These are phyloP conservation scores for Aspergillus tanneri DNA, from an alignment of 2,329 filamentous ascomycete genomes.

Conservation along the genomic window DNA sequence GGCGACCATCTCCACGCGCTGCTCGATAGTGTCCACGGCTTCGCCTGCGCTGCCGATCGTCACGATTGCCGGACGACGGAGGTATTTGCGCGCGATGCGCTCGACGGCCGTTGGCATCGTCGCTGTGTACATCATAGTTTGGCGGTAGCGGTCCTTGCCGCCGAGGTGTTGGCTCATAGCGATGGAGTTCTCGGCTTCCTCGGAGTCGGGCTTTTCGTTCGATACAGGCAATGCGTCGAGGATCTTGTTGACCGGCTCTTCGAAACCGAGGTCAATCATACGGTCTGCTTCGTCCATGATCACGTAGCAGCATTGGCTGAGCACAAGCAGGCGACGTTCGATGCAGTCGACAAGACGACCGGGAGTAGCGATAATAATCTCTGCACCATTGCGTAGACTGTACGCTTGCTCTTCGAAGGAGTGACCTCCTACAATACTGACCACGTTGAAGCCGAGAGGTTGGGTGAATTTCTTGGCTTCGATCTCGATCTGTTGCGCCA, in stretches of 20 bases:
- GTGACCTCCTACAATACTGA: slow-evolving; percentile 97
- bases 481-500: slow-evolving; percentile 94
- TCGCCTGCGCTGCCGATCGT: slow-evolving; percentile 94
- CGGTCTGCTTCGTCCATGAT: slow-evolving; percentile 99
- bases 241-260: slow-evolving; percentile 96
- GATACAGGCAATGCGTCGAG: slow-evolving; percentile 86
- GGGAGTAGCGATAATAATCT: slow-evolving; percentile 98
- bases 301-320: slow-evolving; percentile 95
- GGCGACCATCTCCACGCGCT: slow-evolving; percentile 85
- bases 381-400: slow-evolving; percentile 84
- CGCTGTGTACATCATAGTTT: slow-evolving; percentile 99
- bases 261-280: slow-evolving; percentile 98
- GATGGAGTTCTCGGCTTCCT: slow-evolving; percentile 80
- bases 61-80: slow-evolving; percentile 87
- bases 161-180: slow-evolving; percentile 81
- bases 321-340: slow-evolving; percentile 83
- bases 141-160: slow-evolving; percentile 76
- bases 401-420: slow-evolving; percentile 91
- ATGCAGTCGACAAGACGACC: slow-evolving; percentile 97
- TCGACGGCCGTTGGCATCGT: slow-evolving; percentile 94
- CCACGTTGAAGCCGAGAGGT: slow-evolving; percentile 88
- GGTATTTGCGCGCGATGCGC: slow-evolving; percentile 94
- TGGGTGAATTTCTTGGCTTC: slow-evolving; percentile 91
- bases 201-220: slow-evolving; percentile 93
- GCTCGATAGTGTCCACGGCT: slow-evolving; percentile 96